Conservation (phyloP, 225 moss, liverwort and hornwort species). For the Lunularia cruciata region DNA sequence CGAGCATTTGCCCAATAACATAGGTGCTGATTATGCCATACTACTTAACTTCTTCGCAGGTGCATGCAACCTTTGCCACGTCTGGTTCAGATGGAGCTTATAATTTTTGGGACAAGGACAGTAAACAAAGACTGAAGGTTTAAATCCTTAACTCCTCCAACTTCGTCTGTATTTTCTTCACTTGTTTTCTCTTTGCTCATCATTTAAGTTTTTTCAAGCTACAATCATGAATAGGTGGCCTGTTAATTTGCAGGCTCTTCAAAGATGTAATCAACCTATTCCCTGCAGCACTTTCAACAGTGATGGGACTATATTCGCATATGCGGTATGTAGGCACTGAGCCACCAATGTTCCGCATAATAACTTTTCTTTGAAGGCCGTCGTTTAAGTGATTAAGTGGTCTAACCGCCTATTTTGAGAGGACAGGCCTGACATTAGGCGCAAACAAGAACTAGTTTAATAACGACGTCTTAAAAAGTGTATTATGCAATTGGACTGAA, state of each 20-base stretch:
- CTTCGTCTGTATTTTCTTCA: not conserved
- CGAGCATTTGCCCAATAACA: no score
- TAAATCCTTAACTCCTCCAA: not conserved
- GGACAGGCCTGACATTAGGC: no score
- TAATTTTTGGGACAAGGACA: slow-evolving; percentile 99
- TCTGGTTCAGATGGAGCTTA: slow-evolving; percentile 98
- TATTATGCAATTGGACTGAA: not conserved
- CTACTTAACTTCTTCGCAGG: no score
- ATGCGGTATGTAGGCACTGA: slow-evolving; percentile 74
- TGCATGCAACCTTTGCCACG: slow-evolving; percentile 99
- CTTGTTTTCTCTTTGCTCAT: not conserved
- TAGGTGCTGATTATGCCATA: no score
- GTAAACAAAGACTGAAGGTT: slow-evolving; percentile 96
- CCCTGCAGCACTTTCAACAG: slow-evolving; percentile 92
- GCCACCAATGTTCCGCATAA: no score
- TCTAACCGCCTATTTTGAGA: no score
- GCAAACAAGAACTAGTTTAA: no score
- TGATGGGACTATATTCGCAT: slow-evolving; percentile 94
- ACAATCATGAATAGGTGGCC: no score
- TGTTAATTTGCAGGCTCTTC: slow-evolving; percentile 62
- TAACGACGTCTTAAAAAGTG: not conserved
- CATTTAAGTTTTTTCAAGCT: no score
- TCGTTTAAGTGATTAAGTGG: no score
- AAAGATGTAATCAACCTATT: slow-evolving; percentile 89
- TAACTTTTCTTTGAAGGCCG: no score